Evolutionary conservation across 2,329 filamentous ascomycete genomes (phyloP).

Genomic region (Sclerotinia glacialis): DNA sequence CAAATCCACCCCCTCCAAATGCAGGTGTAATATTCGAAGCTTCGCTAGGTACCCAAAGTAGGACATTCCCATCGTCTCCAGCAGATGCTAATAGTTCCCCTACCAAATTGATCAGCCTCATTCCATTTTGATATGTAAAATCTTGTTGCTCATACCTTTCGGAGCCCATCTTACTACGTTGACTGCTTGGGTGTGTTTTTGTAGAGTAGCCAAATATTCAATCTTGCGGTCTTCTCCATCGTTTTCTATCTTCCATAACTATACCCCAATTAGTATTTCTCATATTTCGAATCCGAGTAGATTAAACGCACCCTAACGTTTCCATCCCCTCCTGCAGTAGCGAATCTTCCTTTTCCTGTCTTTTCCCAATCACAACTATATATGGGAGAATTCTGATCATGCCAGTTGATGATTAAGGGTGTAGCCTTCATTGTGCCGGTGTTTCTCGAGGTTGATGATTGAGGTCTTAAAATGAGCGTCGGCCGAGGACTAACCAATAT

Average conservation of each 20-base stretch:
- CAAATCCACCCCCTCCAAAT: conserved; percentile 80
- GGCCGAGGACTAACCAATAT: not conserved
- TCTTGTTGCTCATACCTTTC: conserved; percentile 59
- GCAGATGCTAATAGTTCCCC: conserved; percentile 92
- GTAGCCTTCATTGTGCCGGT: conserved; percentile 77
- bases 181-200: conserved; percentile 93
- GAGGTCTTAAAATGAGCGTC: not conserved
- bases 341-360: conserved; percentile 83
- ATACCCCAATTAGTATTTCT: conserved; percentile 26
- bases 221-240: conserved; percentile 85
- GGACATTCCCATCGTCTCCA: conserved; percentile 94
- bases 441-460: conserved; percentile 4
- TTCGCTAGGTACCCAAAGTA: conserved; percentile 88
- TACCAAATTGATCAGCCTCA: conserved; percentile 41
- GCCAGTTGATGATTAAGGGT: conserved; percentile 97
- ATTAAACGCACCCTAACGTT: conserved; percentile 73
- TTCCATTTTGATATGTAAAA: not conserved
- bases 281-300: not conserved
- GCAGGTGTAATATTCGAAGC: conserved; percentile 59
- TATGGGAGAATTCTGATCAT: conserved; percentile 93
- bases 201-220: conserved; percentile 85
- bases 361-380: conserved; percentile 98
- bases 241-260: conserved; percentile 89
- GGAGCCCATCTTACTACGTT: conserved; percentile 97
- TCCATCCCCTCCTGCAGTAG: conserved; percentile 93